phyloP scores from a whole-genome alignment of 768 basidiomycete species.

The Psilocybe cyanescens region DNA sequence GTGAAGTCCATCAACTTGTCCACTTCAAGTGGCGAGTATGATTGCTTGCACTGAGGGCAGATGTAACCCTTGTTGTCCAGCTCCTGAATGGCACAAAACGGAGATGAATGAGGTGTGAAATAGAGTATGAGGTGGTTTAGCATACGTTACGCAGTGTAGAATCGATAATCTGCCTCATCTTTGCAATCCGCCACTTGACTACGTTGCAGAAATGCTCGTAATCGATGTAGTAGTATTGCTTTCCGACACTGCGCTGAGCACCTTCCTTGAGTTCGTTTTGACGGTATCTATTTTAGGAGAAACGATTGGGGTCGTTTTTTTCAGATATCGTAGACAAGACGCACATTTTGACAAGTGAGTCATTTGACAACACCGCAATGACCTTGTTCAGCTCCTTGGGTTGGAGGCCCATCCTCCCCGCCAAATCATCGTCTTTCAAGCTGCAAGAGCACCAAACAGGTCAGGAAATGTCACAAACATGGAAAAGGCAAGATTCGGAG shows the following conservation, averaged over 20 bases:
- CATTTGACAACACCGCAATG: slow-evolving; percentile 79
- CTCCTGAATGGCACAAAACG: slow-evolving; percentile 57
- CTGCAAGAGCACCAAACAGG: slow-evolving; percentile 45
- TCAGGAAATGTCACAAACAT: slow-evolving; percentile 15
- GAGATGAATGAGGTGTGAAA: neutral
- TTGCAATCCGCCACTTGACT: slow-evolving; percentile 95
- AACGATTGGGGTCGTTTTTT: neutral
- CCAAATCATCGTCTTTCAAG: slow-evolving; percentile 92
- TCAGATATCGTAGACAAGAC: slow-evolving; percentile 29
- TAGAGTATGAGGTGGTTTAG: slow-evolving; percentile 13
- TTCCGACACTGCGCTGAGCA: slow-evolving; percentile 83
- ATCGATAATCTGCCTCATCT: slow-evolving; percentile 91
- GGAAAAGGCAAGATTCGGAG: slow-evolving; percentile 14
- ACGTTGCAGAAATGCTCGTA: slow-evolving; percentile 96
- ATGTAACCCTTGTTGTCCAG: slow-evolving; percentile 98
- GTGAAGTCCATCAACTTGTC: slow-evolving; percentile 79
- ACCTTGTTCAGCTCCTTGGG: slow-evolving; percentile 90
- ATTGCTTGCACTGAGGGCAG: slow-evolving; percentile 85
- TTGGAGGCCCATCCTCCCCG: slow-evolving; percentile 88
- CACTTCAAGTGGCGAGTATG: slow-evolving; percentile 85
- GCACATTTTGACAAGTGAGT: slow-evolving; percentile 79
- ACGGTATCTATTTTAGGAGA: slow-evolving; percentile 60
- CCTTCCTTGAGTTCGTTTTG: slow-evolving; percentile 93
- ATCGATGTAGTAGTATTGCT: slow-evolving; percentile 96
- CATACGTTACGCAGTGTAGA: slow-evolving; percentile 85